Percentiles rank a stretch among this genome's conserved stretches.
phyloP scores from a whole-genome alignment of 768 basidiomycete species.

The Pholiota conissans region DNA sequence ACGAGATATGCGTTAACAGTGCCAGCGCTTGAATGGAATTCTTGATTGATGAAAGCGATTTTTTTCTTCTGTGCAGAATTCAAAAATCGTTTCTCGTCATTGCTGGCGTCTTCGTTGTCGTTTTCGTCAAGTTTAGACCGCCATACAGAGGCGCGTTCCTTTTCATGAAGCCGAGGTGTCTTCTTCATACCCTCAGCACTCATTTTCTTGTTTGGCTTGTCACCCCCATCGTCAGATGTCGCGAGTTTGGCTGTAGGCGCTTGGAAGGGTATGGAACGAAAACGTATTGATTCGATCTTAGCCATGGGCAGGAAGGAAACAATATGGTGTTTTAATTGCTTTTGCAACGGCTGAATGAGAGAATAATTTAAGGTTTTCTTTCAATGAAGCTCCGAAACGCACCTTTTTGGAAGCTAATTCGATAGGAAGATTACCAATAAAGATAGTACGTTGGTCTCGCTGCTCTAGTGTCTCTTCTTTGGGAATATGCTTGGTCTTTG shows the following conservation, averaged over 20 bases:
- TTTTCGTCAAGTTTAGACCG: slow-evolving; percentile 40
- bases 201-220: slow-evolving; percentile 27
- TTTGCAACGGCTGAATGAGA: slow-evolving; percentile 61
- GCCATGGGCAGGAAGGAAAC: slow-evolving; percentile 67
- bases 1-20: slow-evolving; percentile 89
- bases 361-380: not conserved
- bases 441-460: slow-evolving; percentile 82
- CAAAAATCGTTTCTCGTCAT: slow-evolving; percentile 65
- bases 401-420: slow-evolving; percentile 80
- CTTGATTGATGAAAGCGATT: slow-evolving; percentile 91
- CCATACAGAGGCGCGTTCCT: slow-evolving; percentile 63
- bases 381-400: no score
- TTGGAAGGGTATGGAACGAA: slow-evolving; percentile 92
- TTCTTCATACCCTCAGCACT: slow-evolving; percentile 20
- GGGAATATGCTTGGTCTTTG: slow-evolving; percentile 53
- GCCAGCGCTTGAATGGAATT: slow-evolving; percentile 78
- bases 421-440: slow-evolving; percentile 85
- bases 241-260: slow-evolving; percentile 70
- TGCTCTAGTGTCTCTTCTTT: slow-evolving; percentile 70
- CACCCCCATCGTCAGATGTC: slow-evolving; percentile 34
- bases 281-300: slow-evolving; percentile 90
- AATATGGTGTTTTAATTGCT: slow-evolving; percentile 77
- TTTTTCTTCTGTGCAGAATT: slow-evolving; percentile 88
- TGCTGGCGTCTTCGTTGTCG: slow-evolving; percentile 41
- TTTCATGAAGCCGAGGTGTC: slow-evolving; percentile 49